Evolutionary conservation across 768 basidiomycete species (phyloP), one percentile per base, ranked within the genome.

Genomic region (Wakefieldia striispora): DNA sequence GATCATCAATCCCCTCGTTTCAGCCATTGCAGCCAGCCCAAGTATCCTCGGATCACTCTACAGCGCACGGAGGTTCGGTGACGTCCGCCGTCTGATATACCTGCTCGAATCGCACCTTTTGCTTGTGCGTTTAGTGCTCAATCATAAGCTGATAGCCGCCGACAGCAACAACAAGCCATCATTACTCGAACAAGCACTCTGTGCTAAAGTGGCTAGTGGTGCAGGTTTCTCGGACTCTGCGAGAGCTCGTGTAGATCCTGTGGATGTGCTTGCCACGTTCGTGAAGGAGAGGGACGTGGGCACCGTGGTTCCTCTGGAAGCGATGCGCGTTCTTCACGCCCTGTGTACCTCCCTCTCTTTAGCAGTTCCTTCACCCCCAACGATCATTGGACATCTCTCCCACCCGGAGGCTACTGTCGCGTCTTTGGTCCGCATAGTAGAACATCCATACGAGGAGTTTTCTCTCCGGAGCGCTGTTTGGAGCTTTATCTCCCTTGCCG

Each of bases 371-470:
- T 79, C 85, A 0, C 76, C 84, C 0, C 81, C 87, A 0, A 86
- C 88, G 3, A 82, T 95, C 58, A 78, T 88, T 35, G 83, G 84
- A 0, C 90, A 93, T 63, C 74, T 94, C 4, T 80, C 84, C 4
- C 81, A 89, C 56, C 84, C 91, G 1, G 89, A 91, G 53, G 75
- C 80, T 9, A 83, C 82, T 0, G 83, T 88, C 0, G 65, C 80
- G 3, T 74, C 80, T 0, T 70, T 92, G 17, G 83, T 92, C 2
- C 78, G 81, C 19, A 86, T 91, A 31, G 73, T 88, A 6, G 80
- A 83, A 47, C 85, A 91, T 60, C 88, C 90, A 0, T 91, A 88
- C 55, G 86, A 91, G 26, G 91, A 92, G 37, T 72, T 84, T 17
- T 62, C 76, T 8, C 75, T 91, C 27, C 83, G 88, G 17, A 84